Evolutionary conservation across 2,329 filamentous ascomycete species (phyloP), one percentile per base, ranked within the genome.

Genomic region (Ambrosiella beaveri): DNA sequence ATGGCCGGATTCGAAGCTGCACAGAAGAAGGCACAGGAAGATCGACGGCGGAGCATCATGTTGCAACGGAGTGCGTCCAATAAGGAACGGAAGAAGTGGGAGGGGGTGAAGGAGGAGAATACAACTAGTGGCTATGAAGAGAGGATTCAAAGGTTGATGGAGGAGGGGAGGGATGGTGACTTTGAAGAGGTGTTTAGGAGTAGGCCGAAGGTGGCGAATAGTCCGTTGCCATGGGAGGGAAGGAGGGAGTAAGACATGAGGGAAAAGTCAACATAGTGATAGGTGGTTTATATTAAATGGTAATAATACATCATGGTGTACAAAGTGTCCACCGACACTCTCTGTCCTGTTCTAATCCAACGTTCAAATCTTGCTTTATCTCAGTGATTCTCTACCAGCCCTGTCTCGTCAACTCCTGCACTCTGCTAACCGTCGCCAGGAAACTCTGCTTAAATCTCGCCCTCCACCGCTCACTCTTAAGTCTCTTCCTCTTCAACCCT

Each of bases 131-230:
- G 64, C 40, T 66, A 68, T 38, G 66, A 69, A n/a, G 65, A 68
- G 27, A 75, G 81, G 1, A 75, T 86, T 7, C 75, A 91, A 65
- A 78, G 84, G 62, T 70, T 95, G 45, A 82, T 95, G 59, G 76
- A 63, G 13, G 76, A 60, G 13, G 52, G 52, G 11, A 38, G 19
- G 5, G 77, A 83, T 57, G 82, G 88, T 63, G 88, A 94, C 61
- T 86, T 88, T 68, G 84, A 86, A 60, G 85, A 84, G 35, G 84
- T 95, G 1, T 96, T 96, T 68, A 87, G 84, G 70, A 90, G 86
- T 62, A 72, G 90, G 63, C 90, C 90, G 0, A 85, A 82, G 68
- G 81, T 96, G 63, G 83, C 84, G 62, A 79, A 80, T 9, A 95
- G 88, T 67, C 88, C 89, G 1, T 67, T 73, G 58, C 47, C 15